Evolutionary conservation across 345 rosid species (phyloP).

Genomic region (Dovyalis caffra): DNA sequence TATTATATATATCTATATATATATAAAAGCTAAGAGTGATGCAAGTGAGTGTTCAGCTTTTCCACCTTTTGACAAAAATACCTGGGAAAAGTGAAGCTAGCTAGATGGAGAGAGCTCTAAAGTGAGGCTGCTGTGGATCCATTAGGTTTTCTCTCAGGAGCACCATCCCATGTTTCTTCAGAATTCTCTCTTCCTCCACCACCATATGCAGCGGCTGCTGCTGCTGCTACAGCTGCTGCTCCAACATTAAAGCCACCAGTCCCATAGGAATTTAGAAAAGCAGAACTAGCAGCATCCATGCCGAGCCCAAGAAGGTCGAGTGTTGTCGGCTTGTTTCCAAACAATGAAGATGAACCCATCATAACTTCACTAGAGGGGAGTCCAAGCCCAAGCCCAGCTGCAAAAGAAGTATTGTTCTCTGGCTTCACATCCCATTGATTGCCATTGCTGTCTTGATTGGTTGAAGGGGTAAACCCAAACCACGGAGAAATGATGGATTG

Average conservation of each 20-base stretch:
- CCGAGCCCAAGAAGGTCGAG: conserved; percentile 73
- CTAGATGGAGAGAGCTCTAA: conserved; percentile 7
- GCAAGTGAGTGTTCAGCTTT: background rate
- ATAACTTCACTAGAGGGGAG: conserved; percentile 31
- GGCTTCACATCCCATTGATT: conserved; percentile 33
- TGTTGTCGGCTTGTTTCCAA: conserved; percentile 50
- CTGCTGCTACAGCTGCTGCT: conserved; percentile 15
- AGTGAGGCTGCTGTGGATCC: conserved; percentile 19
- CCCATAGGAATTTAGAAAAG: conserved; percentile 45
- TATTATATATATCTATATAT: background rate
- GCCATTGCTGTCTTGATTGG: conserved; percentile 17
- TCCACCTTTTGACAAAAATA: conserved; percentile 14
- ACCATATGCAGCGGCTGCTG: conserved; percentile 29
- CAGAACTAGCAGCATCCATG: conserved; percentile 41
- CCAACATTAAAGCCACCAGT: conserved; percentile 36
- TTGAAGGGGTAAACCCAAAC: conserved; percentile 47
- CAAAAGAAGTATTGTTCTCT: conserved; percentile 12
- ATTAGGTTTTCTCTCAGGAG: conserved; percentile 30
- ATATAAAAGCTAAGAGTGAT: background rate
- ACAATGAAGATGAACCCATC: conserved; percentile 42
- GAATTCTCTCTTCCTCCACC: conserved; percentile 26
- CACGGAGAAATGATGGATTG: conserved; percentile 42
- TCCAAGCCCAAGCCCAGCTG: conserved; percentile 46
- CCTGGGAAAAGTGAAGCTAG: background rate
- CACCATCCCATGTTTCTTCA: conserved; percentile 44